phyloP scores from a whole-genome alignment of 2,329 filamentous ascomycete genomes.

The Ilyonectria mors-panacis region DNA sequence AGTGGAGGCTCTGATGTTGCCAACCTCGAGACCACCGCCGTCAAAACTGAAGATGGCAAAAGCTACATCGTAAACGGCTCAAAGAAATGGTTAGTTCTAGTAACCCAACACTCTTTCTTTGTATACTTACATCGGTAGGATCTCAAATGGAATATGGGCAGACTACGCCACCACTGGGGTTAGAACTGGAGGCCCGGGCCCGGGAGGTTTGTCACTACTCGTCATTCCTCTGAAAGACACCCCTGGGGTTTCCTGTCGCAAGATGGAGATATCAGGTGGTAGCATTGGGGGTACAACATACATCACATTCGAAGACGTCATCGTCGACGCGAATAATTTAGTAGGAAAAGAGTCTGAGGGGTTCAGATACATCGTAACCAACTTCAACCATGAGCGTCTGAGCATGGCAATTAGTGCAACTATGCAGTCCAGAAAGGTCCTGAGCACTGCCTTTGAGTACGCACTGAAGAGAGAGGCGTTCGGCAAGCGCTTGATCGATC shows the following conservation, averaged over 20 bases:
- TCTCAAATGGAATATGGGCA: slow-evolving; percentile 11
- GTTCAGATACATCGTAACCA: slow-evolving; percentile 9
- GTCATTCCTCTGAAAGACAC: slow-evolving; percentile 4
- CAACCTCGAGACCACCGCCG: slow-evolving; percentile 5
- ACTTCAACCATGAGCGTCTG: slow-evolving; percentile 18
- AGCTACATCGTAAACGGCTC: slow-evolving; percentile 12
- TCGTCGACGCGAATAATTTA: neutral
- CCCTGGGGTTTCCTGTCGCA: neutral
- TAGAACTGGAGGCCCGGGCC: slow-evolving; percentile 8
- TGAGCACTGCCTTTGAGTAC: slow-evolving; percentile 8
- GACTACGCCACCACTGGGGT: slow-evolving; percentile 16
- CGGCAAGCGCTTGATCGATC: slow-evolving; percentile 13
- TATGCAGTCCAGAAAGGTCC: neutral
- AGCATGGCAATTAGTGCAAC: slow-evolving; percentile 5
- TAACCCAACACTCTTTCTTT: fast-evolving
- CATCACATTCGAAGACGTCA: slow-evolving; percentile 4
- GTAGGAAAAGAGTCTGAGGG: neutral
- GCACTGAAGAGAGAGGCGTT: slow-evolving; percentile 10
- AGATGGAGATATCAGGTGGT: slow-evolving; percentile 6
- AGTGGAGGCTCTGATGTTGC: slow-evolving; percentile 12
- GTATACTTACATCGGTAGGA: neutral
- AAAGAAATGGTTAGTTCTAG: slow-evolving; percentile 6
- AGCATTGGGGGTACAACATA: neutral
- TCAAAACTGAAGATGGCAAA: neutral
- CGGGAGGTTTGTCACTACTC: slow-evolving; percentile 5